Base-by-base conservation (phyloP, 805 yeast genomes). In the Candida ortonii region DNA sequence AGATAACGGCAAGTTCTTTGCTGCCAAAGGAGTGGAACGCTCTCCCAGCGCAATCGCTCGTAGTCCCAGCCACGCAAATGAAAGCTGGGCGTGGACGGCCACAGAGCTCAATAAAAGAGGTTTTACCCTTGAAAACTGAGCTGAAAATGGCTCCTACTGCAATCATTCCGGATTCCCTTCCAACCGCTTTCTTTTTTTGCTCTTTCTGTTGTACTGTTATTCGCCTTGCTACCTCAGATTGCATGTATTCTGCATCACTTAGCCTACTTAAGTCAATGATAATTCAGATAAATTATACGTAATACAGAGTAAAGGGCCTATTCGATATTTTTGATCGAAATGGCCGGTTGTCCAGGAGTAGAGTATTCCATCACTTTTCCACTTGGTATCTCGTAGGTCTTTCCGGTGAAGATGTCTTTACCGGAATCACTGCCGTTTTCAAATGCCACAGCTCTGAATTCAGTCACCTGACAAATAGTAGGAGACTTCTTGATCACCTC, bases 301-400 rank as follows among this genome's bases (percentile, higher is more conserved):
- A n/a, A 10, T 15, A 14, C 10, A 21, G 16, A 27, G 11, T 17
- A 16, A 27, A 21, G 13, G 21, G 9, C 11, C 27, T 7, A 30
- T 28, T 30, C 19, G 29, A 81, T 55, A 62, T 89, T 89, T 48
- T 67, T 76, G 44, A 90, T 71, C 44, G 78, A 62, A 53, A 90
- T 78, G 53, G 95, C 97, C 23, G 98, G 97, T 49, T 76, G 74
- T 42, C 97, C 97, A 30, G 98, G 98, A 46, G 84, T 81, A 17
- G 97, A 89, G 43, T 71, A 71, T 46, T 85, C 96, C 41, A 84
- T 70, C 25, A 79, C 73, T 70, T 84, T 88, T 30, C 80, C 74
- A 34, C 73, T 65, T 38, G 73, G 68, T 45, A 88, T 70, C 47
- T 72, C 83, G 39, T 80, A 82, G 36, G 71, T 75, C 53, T 78